phyloP scores from a whole-genome alignment of 495 filamentous ascomycete species.

The Entonaema liquescens region DNA sequence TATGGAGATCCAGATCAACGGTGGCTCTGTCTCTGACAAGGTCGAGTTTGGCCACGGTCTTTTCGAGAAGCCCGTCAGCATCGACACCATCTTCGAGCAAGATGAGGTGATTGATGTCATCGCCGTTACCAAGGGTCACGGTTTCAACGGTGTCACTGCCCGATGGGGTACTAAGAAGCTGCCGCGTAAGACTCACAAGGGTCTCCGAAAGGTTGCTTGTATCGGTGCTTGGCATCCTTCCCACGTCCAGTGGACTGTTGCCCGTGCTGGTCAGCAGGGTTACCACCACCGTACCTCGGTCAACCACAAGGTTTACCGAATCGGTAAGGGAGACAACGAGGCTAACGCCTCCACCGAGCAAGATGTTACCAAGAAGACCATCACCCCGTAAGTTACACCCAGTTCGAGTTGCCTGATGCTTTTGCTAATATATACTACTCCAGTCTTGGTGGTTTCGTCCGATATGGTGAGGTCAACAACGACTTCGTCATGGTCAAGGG shows the following conservation, averaged over 20 bases:
- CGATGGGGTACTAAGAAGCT: conserved; percentile 99
- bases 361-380: conserved; percentile 98
- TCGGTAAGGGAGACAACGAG: conserved; percentile 88
- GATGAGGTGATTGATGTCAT: conserved; percentile 99
- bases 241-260: conserved; percentile 99
- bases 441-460: conserved; percentile 98
- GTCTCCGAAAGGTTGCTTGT: conserved; percentile 99
- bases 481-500: conserved; percentile 99
- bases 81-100: conserved; percentile 97
- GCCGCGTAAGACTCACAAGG: conserved; percentile 99
- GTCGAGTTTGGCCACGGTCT: conserved; percentile 91
- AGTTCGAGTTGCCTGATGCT: background rate
- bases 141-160: conserved; percentile 94
- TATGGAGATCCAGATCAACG: conserved; percentile 99
- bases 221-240: conserved; percentile 99
- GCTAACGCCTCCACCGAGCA: conserved; percentile 94
- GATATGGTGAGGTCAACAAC: conserved; percentile 99
- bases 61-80: conserved; percentile 97
- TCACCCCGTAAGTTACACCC: conserved; percentile 91
- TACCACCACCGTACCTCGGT: conserved; percentile 99
- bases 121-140: conserved; percentile 99
- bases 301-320: conserved; percentile 99
- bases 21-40: conserved; percentile 93
- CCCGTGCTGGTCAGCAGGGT: conserved; percentile 99
- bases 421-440: conserved; percentile 43